Evolutionary conservation across 345 rosid species (phyloP), one percentile per base, ranked within the genome.

Genomic region (Boechera stricta): DNA sequence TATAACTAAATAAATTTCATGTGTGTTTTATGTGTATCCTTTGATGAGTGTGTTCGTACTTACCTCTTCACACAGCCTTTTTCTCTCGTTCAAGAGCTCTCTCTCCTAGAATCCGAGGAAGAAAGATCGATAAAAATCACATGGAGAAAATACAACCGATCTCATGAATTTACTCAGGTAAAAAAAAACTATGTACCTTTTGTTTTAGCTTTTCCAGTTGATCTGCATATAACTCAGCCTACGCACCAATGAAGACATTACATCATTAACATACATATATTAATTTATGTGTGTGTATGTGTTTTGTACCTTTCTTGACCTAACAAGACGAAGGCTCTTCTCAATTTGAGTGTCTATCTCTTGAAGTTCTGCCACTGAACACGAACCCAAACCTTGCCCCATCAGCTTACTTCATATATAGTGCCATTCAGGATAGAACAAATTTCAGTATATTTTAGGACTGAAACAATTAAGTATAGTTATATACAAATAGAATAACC

Each of bases 301-400:
- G 55, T 4, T 9, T 6, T 16, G 58, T 81, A 87, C 96, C 97
- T 88, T 92, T 86, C 85, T 88, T 51, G 85, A 81, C 80, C 97
- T 86, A 42, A 90, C 75, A 39, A 16, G 82, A 48, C 47, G 31
- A 54, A 92, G 80, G 70, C 95, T 90, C 63, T 41, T 80, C 82
- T 84, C 90, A 10, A 90, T 79, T 75, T 88, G 87, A 44, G 18
- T 31, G 31, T 65, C 83, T 32, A 87, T 79, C 48, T 78, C 79
- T 28, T 80, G 81, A 73, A 90, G 88, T 57, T 90, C 90, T 16
- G 79, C 80, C 3, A 74, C 1, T 3, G 89, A 82, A 71, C 90
- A 87, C 2, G 87, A 81, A 54, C 21, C 84, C 63, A 90, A 70
- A 51, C 57, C 63, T 61, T 85, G 83, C 76, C 97, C 96, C 79